phyloP scores from a whole-genome alignment of 441 rosid species.

The Erodium texanum region DNA sequence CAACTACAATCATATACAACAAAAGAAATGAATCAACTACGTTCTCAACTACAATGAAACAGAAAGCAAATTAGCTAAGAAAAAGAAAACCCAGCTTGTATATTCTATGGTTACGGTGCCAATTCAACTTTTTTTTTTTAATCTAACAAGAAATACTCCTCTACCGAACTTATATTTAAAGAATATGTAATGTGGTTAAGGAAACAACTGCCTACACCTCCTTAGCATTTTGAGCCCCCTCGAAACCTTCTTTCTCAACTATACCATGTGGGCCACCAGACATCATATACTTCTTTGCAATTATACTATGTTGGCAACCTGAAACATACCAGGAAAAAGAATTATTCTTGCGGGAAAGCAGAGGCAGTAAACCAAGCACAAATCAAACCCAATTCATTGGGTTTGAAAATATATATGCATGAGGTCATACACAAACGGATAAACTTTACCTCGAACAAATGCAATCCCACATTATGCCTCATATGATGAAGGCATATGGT shows the following conservation, averaged over 20 bases:
- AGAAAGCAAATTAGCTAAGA: background rate
- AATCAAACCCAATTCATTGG: background rate
- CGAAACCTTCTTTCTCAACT: background rate
- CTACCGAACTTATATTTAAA: background rate
- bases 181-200: background rate
- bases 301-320: slow-evolving; percentile 1
- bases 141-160: background rate
- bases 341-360: background rate
- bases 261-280: background rate
- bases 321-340: background rate
- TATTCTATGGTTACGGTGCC: background rate
- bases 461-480: slow-evolving; percentile 54
- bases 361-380: background rate
- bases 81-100: background rate
- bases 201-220: background rate
- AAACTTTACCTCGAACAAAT: slow-evolving; percentile 47
- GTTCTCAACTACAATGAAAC: background rate
- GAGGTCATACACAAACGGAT: slow-evolving; percentile 17
- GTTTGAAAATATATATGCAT: slow-evolving; percentile 9
- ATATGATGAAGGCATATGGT: slow-evolving; percentile 45
- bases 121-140: background rate
- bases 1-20: background rate
- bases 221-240: too few species aligned
- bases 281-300: background rate
- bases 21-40: background rate